These are phyloP conservation scores for Colletotrichum lupini DNA, from an alignment of 2,329 filamentous ascomycete species.

Conservation along the genomic window DNA sequence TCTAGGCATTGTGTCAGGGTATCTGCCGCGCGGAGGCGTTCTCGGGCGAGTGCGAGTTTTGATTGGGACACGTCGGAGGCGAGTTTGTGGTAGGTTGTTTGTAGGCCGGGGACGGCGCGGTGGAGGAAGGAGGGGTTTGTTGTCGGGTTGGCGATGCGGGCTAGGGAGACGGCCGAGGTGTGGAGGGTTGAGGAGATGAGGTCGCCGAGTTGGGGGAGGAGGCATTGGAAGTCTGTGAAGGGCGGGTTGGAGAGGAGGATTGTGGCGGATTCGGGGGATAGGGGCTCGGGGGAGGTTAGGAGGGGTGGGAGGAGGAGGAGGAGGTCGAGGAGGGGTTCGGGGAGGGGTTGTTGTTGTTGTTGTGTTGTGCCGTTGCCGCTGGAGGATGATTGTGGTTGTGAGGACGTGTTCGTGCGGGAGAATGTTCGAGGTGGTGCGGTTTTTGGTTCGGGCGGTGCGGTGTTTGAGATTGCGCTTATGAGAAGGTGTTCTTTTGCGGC, in stretches of 20 bases:
- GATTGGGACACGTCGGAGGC: constrained; percentile 44
- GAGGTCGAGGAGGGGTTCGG: constrained; percentile 62
- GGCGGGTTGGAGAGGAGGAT: constrained; percentile 63
- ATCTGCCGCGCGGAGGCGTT: constrained; percentile 53
- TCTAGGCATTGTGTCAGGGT: constrained; percentile 52
- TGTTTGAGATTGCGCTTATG: constrained; percentile 58
- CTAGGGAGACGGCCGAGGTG: constrained; percentile 58
- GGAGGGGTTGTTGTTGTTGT: constrained; percentile 41
- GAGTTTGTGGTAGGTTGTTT: constrained; percentile 52
- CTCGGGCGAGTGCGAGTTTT: constrained; percentile 46
- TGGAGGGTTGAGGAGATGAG: constrained; percentile 63
- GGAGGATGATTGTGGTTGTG: constrained; percentile 36
- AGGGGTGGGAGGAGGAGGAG: constrained; percentile 66
- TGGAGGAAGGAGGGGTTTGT: constrained; percentile 69
- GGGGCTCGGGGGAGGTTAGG: constrained; percentile 48
- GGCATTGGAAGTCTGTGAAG: constrained; percentile 57
- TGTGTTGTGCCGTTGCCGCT: constrained; percentile 3
- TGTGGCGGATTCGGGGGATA: constrained; percentile 49
- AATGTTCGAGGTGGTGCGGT: constrained; percentile 37
- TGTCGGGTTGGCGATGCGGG: constrained; percentile 59
- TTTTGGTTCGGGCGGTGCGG: constrained; percentile 46
- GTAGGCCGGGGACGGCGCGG: constrained; percentile 63
- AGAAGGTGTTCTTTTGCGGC: constrained; percentile 64
- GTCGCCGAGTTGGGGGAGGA: constrained; percentile 59
- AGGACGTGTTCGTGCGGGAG: constrained; percentile 43